phyloP scores from a whole-genome alignment of 106 monocot genomes.

The Platanthera zijinensis region DNA sequence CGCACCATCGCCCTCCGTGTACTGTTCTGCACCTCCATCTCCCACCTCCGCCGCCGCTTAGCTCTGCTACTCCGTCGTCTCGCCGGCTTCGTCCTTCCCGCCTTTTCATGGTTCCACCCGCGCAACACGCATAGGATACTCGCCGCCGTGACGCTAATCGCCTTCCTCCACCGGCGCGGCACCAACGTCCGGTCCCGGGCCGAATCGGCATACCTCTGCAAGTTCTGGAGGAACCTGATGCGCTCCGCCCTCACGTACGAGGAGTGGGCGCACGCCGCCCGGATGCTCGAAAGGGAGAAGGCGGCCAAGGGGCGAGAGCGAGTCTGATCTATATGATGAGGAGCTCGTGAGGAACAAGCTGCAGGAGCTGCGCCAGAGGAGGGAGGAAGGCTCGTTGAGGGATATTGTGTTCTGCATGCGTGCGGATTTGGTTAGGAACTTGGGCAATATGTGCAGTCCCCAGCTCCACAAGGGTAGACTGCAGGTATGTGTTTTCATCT shows the following conservation, averaged over 20 bases:
- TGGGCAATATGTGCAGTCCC: slow-evolving; percentile 96
- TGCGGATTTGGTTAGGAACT: slow-evolving; percentile 73
- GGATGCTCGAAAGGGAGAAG: slow-evolving; percentile 76
- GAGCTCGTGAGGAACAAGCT: slow-evolving; percentile 87
- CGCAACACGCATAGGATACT: slow-evolving; percentile 74
- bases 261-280: slow-evolving; percentile 89
- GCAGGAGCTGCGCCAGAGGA: slow-evolving; percentile 55
- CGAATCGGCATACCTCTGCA: slow-evolving; percentile 64
- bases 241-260: slow-evolving; percentile 64
- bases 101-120: slow-evolving; percentile 66
- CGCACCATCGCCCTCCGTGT: slow-evolving; percentile 77
- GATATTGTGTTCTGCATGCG: slow-evolving; percentile 90
- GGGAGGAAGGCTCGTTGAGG: slow-evolving; percentile 69
- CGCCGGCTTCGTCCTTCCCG: slow-evolving; percentile 10
- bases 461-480: slow-evolving; percentile 90
- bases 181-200: slow-evolving; percentile 54
- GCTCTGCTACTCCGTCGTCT: neutral
- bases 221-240: slow-evolving; percentile 94
- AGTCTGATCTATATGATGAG: slow-evolving; percentile 73
- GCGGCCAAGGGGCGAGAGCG: slow-evolving; percentile 26
- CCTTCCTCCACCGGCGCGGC: slow-evolving; percentile 45
- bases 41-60: slow-evolving; percentile 29
- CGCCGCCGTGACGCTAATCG: slow-evolving; percentile 38
- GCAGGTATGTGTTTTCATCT: slow-evolving; percentile 37
- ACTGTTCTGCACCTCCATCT: slow-evolving; percentile 62